Conservation (phyloP, 306 rosid genomes). For the Medicago lupulina region DNA sequence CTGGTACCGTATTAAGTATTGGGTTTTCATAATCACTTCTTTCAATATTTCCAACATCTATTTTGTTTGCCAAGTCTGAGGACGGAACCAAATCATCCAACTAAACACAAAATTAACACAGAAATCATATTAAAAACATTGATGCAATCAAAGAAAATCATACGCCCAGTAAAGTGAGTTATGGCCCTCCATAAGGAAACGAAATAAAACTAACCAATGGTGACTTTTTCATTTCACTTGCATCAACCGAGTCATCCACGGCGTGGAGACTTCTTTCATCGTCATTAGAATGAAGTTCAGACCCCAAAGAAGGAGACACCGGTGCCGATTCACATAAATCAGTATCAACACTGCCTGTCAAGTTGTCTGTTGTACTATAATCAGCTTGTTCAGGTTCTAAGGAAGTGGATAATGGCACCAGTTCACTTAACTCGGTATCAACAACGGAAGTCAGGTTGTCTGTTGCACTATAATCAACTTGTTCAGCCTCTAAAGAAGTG, state of each 20-base stretch:
- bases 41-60: conserved; percentile 17
- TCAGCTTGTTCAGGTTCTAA: conserved; percentile 26
- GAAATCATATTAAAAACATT: conserved; percentile 38
- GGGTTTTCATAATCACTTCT: conserved; percentile 41
- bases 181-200: conserved; percentile 11
- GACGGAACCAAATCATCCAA: conserved; percentile 42
- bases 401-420: conserved; percentile 25
- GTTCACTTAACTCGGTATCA: conserved; percentile 23
- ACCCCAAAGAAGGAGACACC: conserved; percentile 30
- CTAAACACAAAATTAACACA: conserved; percentile 46
- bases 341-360: conserved; percentile 15
- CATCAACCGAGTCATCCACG: conserved; percentile 42
- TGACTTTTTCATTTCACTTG: conserved; percentile 39
- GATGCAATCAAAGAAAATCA: conserved; percentile 32
- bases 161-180: conserved; percentile 8
- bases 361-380: background rate
- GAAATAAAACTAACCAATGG: conserved; percentile 44
- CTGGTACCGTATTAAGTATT: conserved; percentile 37
- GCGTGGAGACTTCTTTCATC: conserved; percentile 40
- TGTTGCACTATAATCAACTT: background rate
- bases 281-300: conserved; percentile 34
- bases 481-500: conserved; percentile 26
- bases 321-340: background rate
- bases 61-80: conserved; percentile 46
- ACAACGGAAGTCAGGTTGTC: conserved; percentile 17